A percentile compares a stretch with the other conserved stretches of the same genome.
Conservation (phyloP, 2,329 filamentous ascomycete species). For the Clarireedia hainanense region DNA sequence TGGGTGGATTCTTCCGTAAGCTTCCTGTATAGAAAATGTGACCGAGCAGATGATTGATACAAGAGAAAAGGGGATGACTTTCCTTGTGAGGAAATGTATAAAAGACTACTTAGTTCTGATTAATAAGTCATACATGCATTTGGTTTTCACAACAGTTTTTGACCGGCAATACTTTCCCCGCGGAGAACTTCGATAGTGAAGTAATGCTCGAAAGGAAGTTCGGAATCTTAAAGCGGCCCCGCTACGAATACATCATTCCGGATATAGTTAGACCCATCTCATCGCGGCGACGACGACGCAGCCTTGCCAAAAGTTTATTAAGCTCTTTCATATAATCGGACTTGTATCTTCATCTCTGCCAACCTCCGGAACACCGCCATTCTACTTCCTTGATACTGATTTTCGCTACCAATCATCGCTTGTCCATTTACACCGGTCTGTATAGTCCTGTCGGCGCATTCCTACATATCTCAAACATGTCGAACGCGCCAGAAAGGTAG, state of each 20-base stretch:
- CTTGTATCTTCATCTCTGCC: neutral
- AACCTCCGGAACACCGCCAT: neutral
- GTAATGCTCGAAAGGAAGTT: neutral
- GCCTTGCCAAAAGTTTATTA: neutral
- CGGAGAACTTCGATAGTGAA: too few relatives aligned
- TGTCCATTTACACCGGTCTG: too few relatives aligned
- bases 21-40: too few relatives aligned
- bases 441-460: neutral
- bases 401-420: neutral
- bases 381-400: neutral
- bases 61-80: too few relatives aligned
- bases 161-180: too few relatives aligned
- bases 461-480: neutral
- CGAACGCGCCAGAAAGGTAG: conserved; percentile 10
- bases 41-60: too few relatives aligned
- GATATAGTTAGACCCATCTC: neutral
- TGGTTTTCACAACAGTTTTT: too few relatives aligned
- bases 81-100: too few relatives aligned
- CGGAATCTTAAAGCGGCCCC: neutral
- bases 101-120: too few relatives aligned
- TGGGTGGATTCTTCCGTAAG: too few relatives aligned
- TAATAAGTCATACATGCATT: too few relatives aligned
- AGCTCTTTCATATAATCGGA: neutral
- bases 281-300: neutral
- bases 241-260: neutral